Conservation (phyloP, 2,329 filamentous ascomycete genomes). For the Rutstroemia sp. region DNA sequence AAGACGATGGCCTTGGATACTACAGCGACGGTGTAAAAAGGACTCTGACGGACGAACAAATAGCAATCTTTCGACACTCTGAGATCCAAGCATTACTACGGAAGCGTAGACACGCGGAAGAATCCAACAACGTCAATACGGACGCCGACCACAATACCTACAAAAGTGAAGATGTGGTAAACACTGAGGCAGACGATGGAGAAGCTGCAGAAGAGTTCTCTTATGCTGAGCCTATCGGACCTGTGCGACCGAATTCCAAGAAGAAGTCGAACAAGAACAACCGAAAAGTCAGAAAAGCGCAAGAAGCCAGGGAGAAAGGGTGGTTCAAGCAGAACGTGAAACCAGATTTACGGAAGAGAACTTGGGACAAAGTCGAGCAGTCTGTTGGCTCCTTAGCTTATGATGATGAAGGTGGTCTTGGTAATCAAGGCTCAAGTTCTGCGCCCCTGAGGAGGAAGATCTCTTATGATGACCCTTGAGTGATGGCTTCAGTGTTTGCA, state of each 20-base stretch:
- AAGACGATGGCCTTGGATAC: conserved; percentile 68
- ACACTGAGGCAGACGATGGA: conserved; percentile 13
- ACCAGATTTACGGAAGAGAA: conserved; percentile 57
- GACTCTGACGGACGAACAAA: conserved; percentile 85
- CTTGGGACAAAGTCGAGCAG: conserved; percentile 58
- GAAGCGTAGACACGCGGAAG: conserved; percentile 32
- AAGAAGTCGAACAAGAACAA: conserved; percentile 10
- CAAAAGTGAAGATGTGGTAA: not conserved
- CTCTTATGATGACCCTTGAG: conserved; percentile 40
- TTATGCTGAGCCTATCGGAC: conserved; percentile 9
- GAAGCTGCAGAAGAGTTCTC: not conserved
- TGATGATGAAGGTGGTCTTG: conserved; percentile 36
- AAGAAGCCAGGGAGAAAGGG: conserved; percentile 20
- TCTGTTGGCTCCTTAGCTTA: conserved; percentile 55
- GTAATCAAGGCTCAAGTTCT: conserved; percentile 19
- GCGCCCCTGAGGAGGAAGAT: conserved; percentile 38
- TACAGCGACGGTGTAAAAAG: conserved; percentile 83
- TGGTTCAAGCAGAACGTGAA: conserved; percentile 39
- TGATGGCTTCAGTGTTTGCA: not conserved
- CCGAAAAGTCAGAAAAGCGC: conserved; percentile 20
- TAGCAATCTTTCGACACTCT: conserved; percentile 82
- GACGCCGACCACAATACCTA: not conserved
- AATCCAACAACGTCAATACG: conserved; percentile 12
- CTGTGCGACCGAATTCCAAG: conserved; percentile 4
- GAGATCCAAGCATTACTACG: conserved; percentile 70